These are phyloP conservation scores for Carex parvula DNA, from an alignment of 176 grass and related monocot genomes.

Conservation along the genomic window DNA sequence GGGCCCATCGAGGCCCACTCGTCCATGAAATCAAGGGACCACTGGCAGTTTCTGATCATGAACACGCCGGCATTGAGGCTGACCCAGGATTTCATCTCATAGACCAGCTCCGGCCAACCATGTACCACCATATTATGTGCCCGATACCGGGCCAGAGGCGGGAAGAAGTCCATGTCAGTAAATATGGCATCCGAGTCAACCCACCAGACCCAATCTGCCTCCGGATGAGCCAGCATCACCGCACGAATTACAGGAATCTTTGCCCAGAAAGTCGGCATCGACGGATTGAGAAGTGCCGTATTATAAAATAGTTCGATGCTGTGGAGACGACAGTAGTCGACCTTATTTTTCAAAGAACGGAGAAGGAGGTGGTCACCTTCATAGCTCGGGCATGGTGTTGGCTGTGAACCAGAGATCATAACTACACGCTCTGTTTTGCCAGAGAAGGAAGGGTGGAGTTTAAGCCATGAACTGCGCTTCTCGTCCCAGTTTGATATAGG, in stretches of 20 bases:
- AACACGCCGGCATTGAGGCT: slow-evolving; percentile 94
- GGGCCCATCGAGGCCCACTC: slow-evolving; percentile 17
- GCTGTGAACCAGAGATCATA: slow-evolving; percentile 89
- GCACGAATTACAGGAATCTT: slow-evolving; percentile 68
- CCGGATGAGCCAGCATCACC: slow-evolving; percentile 82
- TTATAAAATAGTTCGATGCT: slow-evolving; percentile 66
- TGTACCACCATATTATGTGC: slow-evolving; percentile 71
- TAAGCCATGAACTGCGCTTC: slow-evolving; percentile 61
- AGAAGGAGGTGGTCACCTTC: slow-evolving; percentile 56
- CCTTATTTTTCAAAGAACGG: slow-evolving; percentile 82
- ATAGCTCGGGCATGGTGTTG: slow-evolving; percentile 47
- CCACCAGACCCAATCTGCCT: slow-evolving; percentile 95
- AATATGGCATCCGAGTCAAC: slow-evolving; percentile 91
- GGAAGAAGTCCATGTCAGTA: slow-evolving; percentile 92
- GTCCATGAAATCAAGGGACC: slow-evolving; percentile 72
- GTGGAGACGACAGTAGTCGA: slow-evolving; percentile 83
- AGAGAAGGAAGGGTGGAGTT: slow-evolving; percentile 37
- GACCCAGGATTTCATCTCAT: slow-evolving; percentile 46
- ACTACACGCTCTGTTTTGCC: slow-evolving; percentile 39
- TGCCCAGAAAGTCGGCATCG: slow-evolving; percentile 71
- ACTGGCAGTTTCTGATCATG: slow-evolving; percentile 95
- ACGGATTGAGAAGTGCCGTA: slow-evolving; percentile 58
- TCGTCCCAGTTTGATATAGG: slow-evolving; percentile 60
- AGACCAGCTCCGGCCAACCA: slow-evolving; percentile 67
- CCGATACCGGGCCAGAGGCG: slow-evolving; percentile 45